Percentiles rank a stretch among this genome's conserved stretches.
Evolutionary conservation across 495 filamentous ascomycete species (phyloP).

Genomic region (Aspergillus incahuasiensis): DNA sequence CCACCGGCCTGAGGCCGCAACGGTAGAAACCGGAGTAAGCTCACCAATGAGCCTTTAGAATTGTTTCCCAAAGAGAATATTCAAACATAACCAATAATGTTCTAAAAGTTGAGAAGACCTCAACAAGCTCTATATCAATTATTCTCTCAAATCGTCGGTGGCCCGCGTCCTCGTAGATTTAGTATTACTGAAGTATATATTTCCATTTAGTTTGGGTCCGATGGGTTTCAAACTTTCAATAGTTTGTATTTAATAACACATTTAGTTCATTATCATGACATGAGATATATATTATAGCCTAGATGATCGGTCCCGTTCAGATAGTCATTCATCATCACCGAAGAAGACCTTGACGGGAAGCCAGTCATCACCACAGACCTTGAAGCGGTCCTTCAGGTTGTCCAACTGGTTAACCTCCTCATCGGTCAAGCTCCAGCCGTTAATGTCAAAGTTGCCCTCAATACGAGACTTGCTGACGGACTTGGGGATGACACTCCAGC

Average conservation of each 20-base stretch:
- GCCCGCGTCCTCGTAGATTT: too few species aligned
- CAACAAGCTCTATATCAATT: too few species aligned
- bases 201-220: neutral
- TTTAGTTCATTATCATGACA: neutral
- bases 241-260: too few species aligned
- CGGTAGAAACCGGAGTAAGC: neutral
- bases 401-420: conserved; percentile 62
- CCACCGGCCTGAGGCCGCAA: conserved; percentile 5
- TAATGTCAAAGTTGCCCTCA: conserved; percentile 59
- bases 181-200: neutral
- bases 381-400: conserved; percentile 62
- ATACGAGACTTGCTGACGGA: conserved; percentile 59
- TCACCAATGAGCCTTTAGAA: neutral
- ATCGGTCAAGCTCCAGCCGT: conserved; percentile 61
- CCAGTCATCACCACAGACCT: conserved; percentile 68
- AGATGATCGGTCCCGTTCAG: conserved; percentile 14
- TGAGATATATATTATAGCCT: conserved; percentile 6
- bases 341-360: conserved; percentile 80
- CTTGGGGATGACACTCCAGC: conserved; percentile 71
- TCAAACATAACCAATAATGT: too few species aligned
- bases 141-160: too few species aligned
- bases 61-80: neutral
- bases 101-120: too few species aligned
- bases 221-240: too few species aligned
- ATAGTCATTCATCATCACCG: conserved; percentile 70